Evolutionary conservation across 352 stramenopile genomes (phyloP), one percentile per base, ranked within the genome.

Genomic region (Globisporangium echinulatum): DNA sequence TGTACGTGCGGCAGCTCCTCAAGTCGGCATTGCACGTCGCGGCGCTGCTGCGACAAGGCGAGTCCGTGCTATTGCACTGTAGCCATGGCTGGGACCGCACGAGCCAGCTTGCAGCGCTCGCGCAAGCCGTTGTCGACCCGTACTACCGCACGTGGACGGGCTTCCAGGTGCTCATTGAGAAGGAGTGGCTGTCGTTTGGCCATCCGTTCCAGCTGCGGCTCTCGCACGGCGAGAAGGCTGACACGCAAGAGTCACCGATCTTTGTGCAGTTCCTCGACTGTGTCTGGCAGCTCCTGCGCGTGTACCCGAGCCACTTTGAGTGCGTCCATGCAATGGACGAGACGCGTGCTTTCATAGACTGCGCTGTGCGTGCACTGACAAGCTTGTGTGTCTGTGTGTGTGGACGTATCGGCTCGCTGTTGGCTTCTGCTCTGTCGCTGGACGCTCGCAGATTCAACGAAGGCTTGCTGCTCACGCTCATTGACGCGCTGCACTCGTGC

Each of bases 231-330:
- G 82, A 89, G 55, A 92, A 92, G 58, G 74, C 80, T 3, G 79
- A 90, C 55, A 83, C 77, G 9, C 82, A 94, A 58, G 82, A 92
- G 50, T 91, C 82, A 3, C 85, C 85, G 13, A 91, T 94, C 52
- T 92, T 94, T 61, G 78, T 90, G 48, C 84, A 94, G 67, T 94
- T 94, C 46, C 66, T 94, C 19, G 82, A 94, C 61, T 92, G 82
- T 48, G 77, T 94, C 6, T 85, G 71, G 64, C 85, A 94, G 60
- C 73, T 94, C 7, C 67, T 99, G 50, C 82, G 88, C 54, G 85
- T 98, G 54, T 98, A 95, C 61, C 97, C 97, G 10, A 89, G 84
- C 19, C 90, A 87, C 66, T 99, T 99, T 64, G 97, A 99, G 81
- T 88, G 70, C 52, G 74, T 68, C 8, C 10, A 15, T 47, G n/a